Percentiles rank a stretch among this genome's conserved stretches.
These are phyloP conservation scores for Suillus tomentosus DNA, from an alignment of 768 basidiomycete species.

Conservation along the genomic window DNA sequence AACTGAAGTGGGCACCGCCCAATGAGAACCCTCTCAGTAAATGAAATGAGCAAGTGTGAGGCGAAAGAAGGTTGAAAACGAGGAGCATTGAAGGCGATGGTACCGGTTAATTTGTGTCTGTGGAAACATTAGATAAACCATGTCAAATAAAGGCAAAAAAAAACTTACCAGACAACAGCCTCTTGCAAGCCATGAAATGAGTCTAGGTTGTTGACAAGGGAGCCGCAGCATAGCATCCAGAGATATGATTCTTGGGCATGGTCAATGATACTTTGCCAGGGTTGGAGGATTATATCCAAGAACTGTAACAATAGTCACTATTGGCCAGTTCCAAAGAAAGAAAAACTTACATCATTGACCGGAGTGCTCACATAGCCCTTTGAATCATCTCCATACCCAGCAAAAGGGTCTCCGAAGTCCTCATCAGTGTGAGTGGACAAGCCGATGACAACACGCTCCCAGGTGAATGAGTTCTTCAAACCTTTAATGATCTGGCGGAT, in stretches of 20 bases:
- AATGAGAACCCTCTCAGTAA: neutral
- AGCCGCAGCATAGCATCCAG: neutral
- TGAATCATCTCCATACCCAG: neutral
- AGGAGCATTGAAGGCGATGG: neutral
- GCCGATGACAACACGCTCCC: neutral
- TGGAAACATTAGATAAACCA: neutral
- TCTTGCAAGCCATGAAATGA: neutral
- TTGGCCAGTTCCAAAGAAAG: neutral
- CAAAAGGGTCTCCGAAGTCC: neutral
- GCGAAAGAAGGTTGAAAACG: neutral
- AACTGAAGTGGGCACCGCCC: neutral
- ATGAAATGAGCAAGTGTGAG: neutral
- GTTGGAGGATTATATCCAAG: neutral
- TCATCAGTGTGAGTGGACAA: slow-evolving; percentile 1
- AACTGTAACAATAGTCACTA: neutral
- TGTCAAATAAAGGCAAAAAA: neutral
- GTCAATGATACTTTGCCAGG: neutral
- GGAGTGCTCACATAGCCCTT: neutral
- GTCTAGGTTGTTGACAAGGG: neutral
- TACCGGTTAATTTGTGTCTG: neutral
- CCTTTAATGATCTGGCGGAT: neutral
- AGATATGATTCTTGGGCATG: neutral
- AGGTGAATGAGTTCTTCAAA: neutral
- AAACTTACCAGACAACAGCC: neutral
- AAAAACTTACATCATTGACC: slow-evolving; percentile 5